Percentiles rank a stretch among this genome's conserved stretches.
These are phyloP conservation scores for Penicillium paxilli DNA, from an alignment of 495 filamentous ascomycete genomes.

Conservation along the genomic window DNA sequence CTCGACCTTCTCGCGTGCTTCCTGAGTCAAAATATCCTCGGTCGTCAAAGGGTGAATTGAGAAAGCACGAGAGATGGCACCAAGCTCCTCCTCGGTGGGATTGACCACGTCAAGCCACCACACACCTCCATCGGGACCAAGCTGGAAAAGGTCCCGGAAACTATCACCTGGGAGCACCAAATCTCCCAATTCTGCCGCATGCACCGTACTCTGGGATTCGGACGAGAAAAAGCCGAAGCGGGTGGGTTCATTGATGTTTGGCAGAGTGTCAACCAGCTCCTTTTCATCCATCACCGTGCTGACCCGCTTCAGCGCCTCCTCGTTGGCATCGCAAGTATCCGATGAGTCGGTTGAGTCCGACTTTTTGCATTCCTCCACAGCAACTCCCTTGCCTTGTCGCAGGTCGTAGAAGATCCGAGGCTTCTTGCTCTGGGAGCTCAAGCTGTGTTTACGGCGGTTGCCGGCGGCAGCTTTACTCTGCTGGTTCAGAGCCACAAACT, in stretches of 20 bases:
- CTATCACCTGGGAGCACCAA: conserved; percentile 85
- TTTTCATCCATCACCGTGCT: conserved; percentile 33
- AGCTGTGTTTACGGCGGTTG: conserved; percentile 49
- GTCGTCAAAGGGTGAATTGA: conserved; percentile 89
- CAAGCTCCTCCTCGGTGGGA: conserved; percentile 85
- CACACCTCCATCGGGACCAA: conserved; percentile 71
- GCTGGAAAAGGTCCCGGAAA: conserved; percentile 83
- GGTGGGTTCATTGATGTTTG: conserved; percentile 58
- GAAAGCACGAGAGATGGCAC: conserved; percentile 86
- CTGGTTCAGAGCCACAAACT: conserved; percentile 69
- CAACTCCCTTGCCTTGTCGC: conserved; percentile 35
- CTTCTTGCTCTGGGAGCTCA: conserved; percentile 50
- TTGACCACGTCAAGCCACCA: conserved; percentile 97
- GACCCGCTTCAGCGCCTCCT: conserved; percentile 19
- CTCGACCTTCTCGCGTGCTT: conserved; percentile 96
- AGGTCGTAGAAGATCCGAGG: conserved; percentile 66
- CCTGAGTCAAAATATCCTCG: conserved; percentile 91
- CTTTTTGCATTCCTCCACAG: conserved; percentile 33
- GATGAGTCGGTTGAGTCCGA: conserved; percentile 24
- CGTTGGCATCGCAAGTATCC: conserved; percentile 3
- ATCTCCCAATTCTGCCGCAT: conserved; percentile 83
- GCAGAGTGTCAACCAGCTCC: conserved; percentile 31
- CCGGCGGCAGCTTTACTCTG: conserved; percentile 33
- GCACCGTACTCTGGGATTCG: conserved; percentile 84
- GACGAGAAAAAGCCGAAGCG: conserved; percentile 97